Evolutionary conservation across 768 basidiomycete genomes (phyloP).

Genomic region (Mycena belliarum): DNA sequence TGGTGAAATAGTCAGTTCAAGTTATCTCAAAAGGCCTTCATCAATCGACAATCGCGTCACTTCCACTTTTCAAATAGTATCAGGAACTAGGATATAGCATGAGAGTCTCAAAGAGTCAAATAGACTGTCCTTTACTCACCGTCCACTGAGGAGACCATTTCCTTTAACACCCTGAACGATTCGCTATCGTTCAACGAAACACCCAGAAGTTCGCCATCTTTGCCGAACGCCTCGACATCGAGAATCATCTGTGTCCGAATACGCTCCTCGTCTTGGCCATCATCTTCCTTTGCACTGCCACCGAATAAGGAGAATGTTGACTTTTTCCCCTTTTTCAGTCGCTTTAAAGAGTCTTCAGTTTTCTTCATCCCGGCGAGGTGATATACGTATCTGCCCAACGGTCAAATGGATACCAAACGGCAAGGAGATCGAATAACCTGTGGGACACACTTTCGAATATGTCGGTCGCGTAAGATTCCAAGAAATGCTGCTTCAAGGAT

Average conservation of each 20-base stretch:
- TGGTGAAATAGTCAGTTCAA: too few species aligned
- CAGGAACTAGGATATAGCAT: slow-evolving; percentile 1
- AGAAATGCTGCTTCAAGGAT: slow-evolving; percentile 54
- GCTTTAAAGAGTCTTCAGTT: slow-evolving; percentile 85
- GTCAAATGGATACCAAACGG: background rate
- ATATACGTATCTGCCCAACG: slow-evolving; percentile 63
- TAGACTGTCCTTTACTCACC: background rate
- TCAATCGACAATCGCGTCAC: background rate
- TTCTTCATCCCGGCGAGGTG: slow-evolving; percentile 86
- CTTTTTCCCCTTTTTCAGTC: slow-evolving; percentile 87
- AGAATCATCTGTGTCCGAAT: slow-evolving; percentile 81
- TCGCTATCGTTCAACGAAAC: slow-evolving; percentile 57
- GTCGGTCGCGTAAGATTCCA: slow-evolving; percentile 52
- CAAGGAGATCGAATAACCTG: slow-evolving; percentile 40
- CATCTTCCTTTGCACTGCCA: slow-evolving; percentile 55
- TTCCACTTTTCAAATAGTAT: background rate
- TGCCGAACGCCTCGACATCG: slow-evolving; percentile 83
- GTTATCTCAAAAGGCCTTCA: too few species aligned
- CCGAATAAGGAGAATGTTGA: slow-evolving; percentile 77
- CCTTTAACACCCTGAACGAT: slow-evolving; percentile 55
- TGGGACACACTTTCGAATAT: slow-evolving; percentile 75
- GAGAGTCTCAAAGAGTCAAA: background rate
- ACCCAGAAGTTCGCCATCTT: slow-evolving; percentile 71
- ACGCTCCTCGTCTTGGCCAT: slow-evolving; percentile 84
- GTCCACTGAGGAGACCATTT: slow-evolving; percentile 52